Percentiles rank a stretch among this genome's conserved stretches.
Evolutionary conservation across 2,329 filamentous ascomycete genomes (phyloP).

Genomic region (Setomelanomma holmii): DNA sequence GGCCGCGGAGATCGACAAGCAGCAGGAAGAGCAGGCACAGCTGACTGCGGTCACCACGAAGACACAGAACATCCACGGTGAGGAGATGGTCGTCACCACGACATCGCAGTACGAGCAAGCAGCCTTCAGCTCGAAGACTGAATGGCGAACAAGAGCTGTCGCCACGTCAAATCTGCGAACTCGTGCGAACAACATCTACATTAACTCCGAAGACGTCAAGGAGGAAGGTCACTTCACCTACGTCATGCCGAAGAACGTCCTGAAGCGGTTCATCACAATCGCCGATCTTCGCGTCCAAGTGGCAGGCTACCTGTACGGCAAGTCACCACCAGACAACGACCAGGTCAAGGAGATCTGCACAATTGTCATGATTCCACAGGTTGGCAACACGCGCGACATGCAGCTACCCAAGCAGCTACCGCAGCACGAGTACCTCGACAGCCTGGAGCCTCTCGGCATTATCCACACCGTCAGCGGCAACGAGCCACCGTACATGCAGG

Average conservation of each 20-base stretch:
- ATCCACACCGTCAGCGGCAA: slow-evolving; percentile 97
- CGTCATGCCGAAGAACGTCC: slow-evolving; percentile 98
- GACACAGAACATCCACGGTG: slow-evolving; percentile 95
- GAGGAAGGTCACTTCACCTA: slow-evolving; percentile 90
- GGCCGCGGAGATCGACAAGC: slow-evolving; percentile 98
- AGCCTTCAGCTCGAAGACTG: slow-evolving; percentile 97
- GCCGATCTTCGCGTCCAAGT: slow-evolving; percentile 96
- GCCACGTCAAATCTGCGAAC: slow-evolving; percentile 95
- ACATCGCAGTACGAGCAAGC: slow-evolving; percentile 98
- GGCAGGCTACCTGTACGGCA: slow-evolving; percentile 92
- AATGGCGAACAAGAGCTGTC: slow-evolving; percentile 96
- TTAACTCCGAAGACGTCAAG: slow-evolving; percentile 92
- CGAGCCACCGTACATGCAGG: slow-evolving; percentile 95
- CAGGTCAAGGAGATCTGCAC: slow-evolving; percentile 97
- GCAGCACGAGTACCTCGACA: slow-evolving; percentile 86
- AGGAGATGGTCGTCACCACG: slow-evolving; percentile 97
- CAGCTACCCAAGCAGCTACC: slow-evolving; percentile 89
- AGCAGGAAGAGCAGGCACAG: slow-evolving; percentile 95
- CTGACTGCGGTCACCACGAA: slow-evolving; percentile 97
- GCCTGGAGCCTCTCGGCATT: slow-evolving; percentile 87
- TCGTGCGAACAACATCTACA: slow-evolving; percentile 96
- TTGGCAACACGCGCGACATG: slow-evolving; percentile 89
- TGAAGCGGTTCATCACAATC: slow-evolving; percentile 98
- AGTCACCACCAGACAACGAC: slow-evolving; percentile 90
- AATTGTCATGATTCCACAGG: slow-evolving; percentile 97